A percentile compares a stretch with the other conserved stretches of the same genome.
Conservation (phyloP, 768 basidiomycete genomes). For the Dioszegia crocea region DNA sequence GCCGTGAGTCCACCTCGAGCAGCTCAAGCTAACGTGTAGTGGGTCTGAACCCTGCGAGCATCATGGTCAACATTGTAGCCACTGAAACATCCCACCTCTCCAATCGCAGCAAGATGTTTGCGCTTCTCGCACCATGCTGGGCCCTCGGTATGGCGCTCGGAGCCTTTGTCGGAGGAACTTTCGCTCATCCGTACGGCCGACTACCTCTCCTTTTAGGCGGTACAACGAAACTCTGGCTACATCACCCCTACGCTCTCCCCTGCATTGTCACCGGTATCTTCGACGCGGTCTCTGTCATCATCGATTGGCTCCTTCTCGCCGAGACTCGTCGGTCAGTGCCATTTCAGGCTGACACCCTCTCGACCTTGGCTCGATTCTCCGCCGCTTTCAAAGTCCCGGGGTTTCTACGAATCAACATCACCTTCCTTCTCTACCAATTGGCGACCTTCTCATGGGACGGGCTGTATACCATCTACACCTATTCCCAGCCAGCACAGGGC, state of each 20-base stretch:
- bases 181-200: conserved; percentile 31
- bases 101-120: conserved; percentile 31
- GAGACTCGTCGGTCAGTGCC: too few relatives aligned
- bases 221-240: conserved; percentile 13
- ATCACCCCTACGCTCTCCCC: conserved; percentile 35
- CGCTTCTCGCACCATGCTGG: conserved; percentile 31
- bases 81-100: conserved; percentile 22
- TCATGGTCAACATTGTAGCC: conserved; percentile 23
- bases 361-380: too few relatives aligned
- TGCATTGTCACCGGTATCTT: conserved; percentile 18
- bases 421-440: too few relatives aligned
- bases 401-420: too few relatives aligned
- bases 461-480: too few relatives aligned
- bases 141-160: conserved; percentile 25
- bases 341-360: too few relatives aligned
- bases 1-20: conserved; percentile 26
- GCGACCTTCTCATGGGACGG: too few relatives aligned
- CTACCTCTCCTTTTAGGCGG: conserved; percentile 32
- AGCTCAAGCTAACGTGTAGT: conserved; percentile 12
- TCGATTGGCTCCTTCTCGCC: too few relatives aligned
- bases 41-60: conserved; percentile 23
- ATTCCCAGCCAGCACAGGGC: too few relatives aligned
- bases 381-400: too few relatives aligned
- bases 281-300: conserved; percentile 9
- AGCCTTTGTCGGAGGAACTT: conserved; percentile 29